Percentiles rank a stretch among this genome's conserved stretches.
Evolutionary conservation across 805 yeast genomes (phyloP).

Genomic region (Yamadazyma sp.): DNA sequence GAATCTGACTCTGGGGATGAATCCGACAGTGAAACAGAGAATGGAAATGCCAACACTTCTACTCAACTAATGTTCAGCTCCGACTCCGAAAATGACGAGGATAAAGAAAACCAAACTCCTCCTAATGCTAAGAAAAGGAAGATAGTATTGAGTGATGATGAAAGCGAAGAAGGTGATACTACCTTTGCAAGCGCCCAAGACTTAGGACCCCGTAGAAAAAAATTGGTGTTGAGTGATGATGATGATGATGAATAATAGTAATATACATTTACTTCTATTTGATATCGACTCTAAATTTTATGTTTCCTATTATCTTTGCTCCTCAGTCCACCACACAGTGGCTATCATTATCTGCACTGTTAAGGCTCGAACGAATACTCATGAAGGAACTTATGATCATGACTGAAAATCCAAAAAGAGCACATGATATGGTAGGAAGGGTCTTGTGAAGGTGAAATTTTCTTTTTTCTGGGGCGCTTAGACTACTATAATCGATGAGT

Average conservation of each 20-base stretch:
- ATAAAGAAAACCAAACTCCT: conserved; percentile 12
- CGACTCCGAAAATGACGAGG: conserved; percentile 1
- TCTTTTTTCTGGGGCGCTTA: conserved; percentile 21
- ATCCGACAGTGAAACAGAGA: too few species aligned
- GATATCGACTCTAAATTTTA: too few species aligned
- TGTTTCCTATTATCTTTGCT: too few species aligned
- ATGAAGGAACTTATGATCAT: conserved; percentile 80
- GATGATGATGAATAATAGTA: conserved; percentile 21
- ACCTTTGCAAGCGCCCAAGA: conserved; percentile 12
- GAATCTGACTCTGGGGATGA: too few species aligned
- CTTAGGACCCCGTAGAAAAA: conserved; percentile 18
- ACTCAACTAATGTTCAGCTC: conserved; percentile 8
- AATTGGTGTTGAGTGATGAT: conserved; percentile 22
- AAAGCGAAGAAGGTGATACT: conserved; percentile 15
- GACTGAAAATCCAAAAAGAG: conserved; percentile 68
- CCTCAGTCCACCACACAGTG: conserved; percentile 49
- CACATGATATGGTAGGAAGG: conserved; percentile 58
- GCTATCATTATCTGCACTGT: conserved; percentile 32
- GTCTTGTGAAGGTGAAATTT: conserved; percentile 38
- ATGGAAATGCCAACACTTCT: conserved; percentile 3
- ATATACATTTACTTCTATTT: conserved; percentile 7
- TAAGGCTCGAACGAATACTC: conserved; percentile 52
- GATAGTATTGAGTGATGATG: conserved; percentile 14
- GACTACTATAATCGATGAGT: conserved; percentile 29
- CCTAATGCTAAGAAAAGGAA: conserved; percentile 5